Evolutionary conservation across 176 grass and related monocot genomes (phyloP).

Genomic region (Bolboschoenus planiculmis): DNA sequence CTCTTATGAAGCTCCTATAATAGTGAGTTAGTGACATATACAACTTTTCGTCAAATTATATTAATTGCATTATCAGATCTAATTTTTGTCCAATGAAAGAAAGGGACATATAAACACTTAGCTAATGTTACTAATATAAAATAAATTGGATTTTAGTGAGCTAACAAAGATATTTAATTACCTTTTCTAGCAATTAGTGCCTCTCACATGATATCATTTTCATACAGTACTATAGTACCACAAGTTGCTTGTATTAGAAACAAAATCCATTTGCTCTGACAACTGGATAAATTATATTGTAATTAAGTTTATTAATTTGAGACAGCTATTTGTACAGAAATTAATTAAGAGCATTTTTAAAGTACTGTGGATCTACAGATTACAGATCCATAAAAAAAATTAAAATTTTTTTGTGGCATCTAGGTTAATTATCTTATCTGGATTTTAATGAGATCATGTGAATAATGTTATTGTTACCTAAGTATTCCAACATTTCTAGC

Average conservation of each 20-base stretch:
- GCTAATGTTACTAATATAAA: neutral
- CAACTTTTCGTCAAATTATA: neutral
- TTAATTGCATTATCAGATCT: neutral
- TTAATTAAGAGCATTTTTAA: neutral
- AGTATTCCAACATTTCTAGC: neutral
- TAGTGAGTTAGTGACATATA: neutral
- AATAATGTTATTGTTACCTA: neutral
- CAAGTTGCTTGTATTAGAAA: constrained; percentile 9
- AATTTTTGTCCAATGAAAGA: neutral
- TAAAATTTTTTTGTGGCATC: neutral
- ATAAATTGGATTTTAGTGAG: neutral
- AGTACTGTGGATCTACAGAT: neutral
- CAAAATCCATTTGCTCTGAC: constrained; percentile 4
- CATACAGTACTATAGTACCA: neutral
- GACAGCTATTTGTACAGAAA: neutral
- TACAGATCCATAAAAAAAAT: neutral
- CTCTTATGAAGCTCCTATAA: neutral
- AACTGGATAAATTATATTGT: neutral
- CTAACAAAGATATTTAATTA: neutral
- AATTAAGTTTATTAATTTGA: neutral
- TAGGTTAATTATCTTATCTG: neutral
- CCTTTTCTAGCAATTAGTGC: neutral
- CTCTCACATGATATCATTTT: neutral
- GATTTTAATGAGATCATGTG: neutral
- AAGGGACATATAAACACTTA: neutral